Evolutionary conservation across 208 protist genomes (phyloP).

Genomic region (Leishmania tarentolae): DNA sequence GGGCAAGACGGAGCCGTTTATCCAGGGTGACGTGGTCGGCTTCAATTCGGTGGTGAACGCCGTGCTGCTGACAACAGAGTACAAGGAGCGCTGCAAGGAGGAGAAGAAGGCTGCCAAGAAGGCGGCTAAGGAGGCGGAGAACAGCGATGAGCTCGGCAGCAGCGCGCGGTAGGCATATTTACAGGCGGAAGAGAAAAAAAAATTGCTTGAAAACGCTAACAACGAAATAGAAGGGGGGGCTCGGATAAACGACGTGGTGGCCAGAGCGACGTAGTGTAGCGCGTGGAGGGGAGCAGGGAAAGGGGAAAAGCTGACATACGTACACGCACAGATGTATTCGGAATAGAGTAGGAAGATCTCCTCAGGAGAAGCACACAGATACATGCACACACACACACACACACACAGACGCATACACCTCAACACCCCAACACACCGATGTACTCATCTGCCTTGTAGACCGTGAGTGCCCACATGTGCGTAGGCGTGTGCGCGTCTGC

Average conservation of each 20-base stretch:
- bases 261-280: neutral
- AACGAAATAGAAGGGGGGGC: neutral
- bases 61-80: slow-evolving; percentile 62
- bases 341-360: neutral
- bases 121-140: slow-evolving; percentile 38
- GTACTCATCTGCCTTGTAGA: neutral
- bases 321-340: neutral
- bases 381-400: neutral
- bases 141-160: slow-evolving; percentile 32
- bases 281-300: slow-evolving; percentile 4
- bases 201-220: slow-evolving; percentile 3
- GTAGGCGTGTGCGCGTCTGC: neutral
- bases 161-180: slow-evolving; percentile 20
- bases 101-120: slow-evolving; percentile 61
- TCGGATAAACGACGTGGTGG: neutral
- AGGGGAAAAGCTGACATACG: neutral
- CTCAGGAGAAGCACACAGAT: neutral
- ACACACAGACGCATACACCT: neutral
- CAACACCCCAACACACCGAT: neutral
- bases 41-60: slow-evolving; percentile 56
- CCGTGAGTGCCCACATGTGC: neutral
- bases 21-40: slow-evolving; percentile 66
- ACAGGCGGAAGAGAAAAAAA: neutral
- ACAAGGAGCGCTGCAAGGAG: slow-evolving; percentile 53
- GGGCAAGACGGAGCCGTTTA: slow-evolving; percentile 52